Evolutionary conservation across 768 basidiomycete species (phyloP).

Genomic region (Tephrocybe sp.): DNA sequence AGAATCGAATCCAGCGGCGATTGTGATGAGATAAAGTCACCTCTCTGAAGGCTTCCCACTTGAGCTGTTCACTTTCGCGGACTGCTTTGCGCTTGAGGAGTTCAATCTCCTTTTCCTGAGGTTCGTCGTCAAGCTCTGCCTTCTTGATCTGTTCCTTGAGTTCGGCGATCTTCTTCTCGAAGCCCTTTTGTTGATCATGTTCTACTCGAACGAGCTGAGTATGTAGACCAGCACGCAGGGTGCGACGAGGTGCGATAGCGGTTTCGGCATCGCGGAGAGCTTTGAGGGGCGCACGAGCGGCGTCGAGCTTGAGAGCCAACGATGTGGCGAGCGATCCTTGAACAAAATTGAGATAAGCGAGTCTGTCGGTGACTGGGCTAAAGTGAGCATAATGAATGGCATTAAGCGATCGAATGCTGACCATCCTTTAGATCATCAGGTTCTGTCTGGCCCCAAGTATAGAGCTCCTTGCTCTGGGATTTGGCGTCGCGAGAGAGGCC

Average conservation of each 20-base stretch:
- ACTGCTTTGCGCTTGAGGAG: constrained; percentile 76
- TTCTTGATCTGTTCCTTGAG: constrained; percentile 69
- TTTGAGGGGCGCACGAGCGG: constrained; percentile 68
- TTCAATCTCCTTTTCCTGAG: constrained; percentile 68
- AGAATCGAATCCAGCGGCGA: not conserved
- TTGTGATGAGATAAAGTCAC: constrained; percentile 35
- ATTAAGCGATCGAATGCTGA: constrained; percentile 25
- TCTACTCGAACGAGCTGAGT: constrained; percentile 66
- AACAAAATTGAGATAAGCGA: constrained; percentile 81
- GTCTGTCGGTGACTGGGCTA: constrained; percentile 67
- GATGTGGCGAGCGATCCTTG: constrained; percentile 65
- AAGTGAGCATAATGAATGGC: constrained; percentile 10
- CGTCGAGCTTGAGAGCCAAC: constrained; percentile 62
- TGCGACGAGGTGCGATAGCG: constrained; percentile 59
- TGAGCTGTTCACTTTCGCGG: constrained; percentile 69
- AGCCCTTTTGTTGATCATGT: constrained; percentile 61
- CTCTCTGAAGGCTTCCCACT: constrained; percentile 84
- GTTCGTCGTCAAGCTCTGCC: constrained; percentile 61
- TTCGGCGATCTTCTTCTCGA: constrained; percentile 69
- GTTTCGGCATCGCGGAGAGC: constrained; percentile 71
- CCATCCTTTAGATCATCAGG: constrained; percentile 76
- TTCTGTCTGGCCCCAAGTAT: constrained; percentile 80
- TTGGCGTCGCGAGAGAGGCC: constrained; percentile 64
- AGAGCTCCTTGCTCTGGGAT: constrained; percentile 80
- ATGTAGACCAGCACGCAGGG: constrained; percentile 55